Base-by-base conservation (phyloP, 2,329 filamentous ascomycete genomes). In the Blumeriella jaapii region DNA sequence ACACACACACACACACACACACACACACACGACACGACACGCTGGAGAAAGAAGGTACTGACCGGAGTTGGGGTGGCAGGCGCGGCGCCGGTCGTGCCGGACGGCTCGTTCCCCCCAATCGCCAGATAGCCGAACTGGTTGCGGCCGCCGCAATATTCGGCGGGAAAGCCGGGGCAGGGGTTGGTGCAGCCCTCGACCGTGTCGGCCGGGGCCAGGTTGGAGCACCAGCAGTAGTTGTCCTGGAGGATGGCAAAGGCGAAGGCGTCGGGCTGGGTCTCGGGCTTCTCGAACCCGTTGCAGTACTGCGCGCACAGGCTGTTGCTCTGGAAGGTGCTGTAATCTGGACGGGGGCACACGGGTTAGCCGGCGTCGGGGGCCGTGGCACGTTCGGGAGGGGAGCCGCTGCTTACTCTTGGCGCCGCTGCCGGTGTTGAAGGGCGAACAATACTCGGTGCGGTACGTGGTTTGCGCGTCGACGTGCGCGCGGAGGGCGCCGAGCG, bases 221-320 rank as follows among this genome's bases (percentile, higher is more conserved):
- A 78, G 55, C 82, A 89, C 80, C 80, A 89, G 54, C 82, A 89
- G 33, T 65, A 57, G 19, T 71, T 62, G 11, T 59, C 65, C 48
- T 83, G 69, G 1, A 86, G 61, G 30, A 89, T 63, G 45, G 78
- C 80, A 42, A 78, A 82, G 24, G 81, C 79, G 45, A n/a, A n/a
- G n/a, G n/a, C n/a, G n/a, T n/a, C n/a, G n/a, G n/a, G n/a, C n/a
- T n/a, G n/a, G n/a, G n/a, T n/a, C n/a, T n/a, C n/a, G n/a, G n/a
- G n/a, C n/a, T n/a, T n/a, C n/a, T n/a, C n/a, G n/a, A n/a, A n/a
- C 16, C 18, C 27, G 8, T 28, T 49, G 58, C 82, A 89, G 31
- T 66, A 66, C 31, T 70, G 60, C 31, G 64, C 59, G 54, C 82
- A 89, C 9, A 75, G 66, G 18, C 81, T 81, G 47, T 83, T 75